Evolutionary conservation across 805 yeast genomes (phyloP).

Genomic region (Ogataea nakhonphanomensis): DNA sequence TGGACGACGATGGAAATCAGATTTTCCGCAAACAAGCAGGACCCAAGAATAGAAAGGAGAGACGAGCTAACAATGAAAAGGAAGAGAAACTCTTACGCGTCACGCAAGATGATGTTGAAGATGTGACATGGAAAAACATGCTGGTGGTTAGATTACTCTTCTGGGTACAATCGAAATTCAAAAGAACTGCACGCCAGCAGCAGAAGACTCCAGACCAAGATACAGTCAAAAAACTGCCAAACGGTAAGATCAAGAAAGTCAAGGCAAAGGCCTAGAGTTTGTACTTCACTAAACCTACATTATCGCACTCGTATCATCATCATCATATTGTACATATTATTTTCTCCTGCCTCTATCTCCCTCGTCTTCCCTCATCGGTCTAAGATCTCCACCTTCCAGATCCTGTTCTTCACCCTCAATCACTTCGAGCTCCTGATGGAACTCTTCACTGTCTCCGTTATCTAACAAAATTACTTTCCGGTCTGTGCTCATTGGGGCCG

Average conservation of each 20-base stretch:
- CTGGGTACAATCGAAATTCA: slow-evolving; percentile 38
- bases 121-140: slow-evolving; percentile 47
- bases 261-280: neutral
- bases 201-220: slow-evolving; percentile 14
- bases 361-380: slow-evolving; percentile 34
- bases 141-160: slow-evolving; percentile 41
- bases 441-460: slow-evolving; percentile 42
- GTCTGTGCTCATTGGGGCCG: slow-evolving; percentile 13
- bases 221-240: slow-evolving; percentile 47
- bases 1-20: slow-evolving; percentile 21
- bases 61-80: slow-evolving; percentile 13
- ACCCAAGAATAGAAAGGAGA: slow-evolving; percentile 18
- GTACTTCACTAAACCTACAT: neutral
- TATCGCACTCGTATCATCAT: slow-evolving; percentile 2
- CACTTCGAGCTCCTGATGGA: slow-evolving; percentile 36
- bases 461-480: slow-evolving; percentile 33
- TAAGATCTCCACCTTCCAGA: slow-evolving; percentile 29
- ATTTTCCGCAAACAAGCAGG: slow-evolving; percentile 11
- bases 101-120: slow-evolving; percentile 45
- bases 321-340: slow-evolving; percentile 14
- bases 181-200: neutral
- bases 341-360: slow-evolving; percentile 17
- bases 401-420: slow-evolving; percentile 25
- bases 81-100: slow-evolving; percentile 38
- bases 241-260: slow-evolving; percentile 46